Conservation (phyloP, 768 basidiomycete genomes). For the Boletus edulis region DNA sequence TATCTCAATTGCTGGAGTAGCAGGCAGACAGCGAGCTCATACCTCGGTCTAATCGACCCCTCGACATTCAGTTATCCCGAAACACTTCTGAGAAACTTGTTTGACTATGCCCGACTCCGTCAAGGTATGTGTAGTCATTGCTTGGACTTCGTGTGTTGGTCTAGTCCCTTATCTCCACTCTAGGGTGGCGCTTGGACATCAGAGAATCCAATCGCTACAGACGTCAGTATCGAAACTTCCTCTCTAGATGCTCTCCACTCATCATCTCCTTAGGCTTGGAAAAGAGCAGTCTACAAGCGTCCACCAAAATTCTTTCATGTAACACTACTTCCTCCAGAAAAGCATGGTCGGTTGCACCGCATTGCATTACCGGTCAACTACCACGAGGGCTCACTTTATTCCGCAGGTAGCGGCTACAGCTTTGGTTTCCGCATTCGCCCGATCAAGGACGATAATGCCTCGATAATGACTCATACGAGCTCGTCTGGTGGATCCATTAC, state of each 20-base stretch:
- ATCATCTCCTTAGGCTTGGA: slow-evolving; percentile 45
- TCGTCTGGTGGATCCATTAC: slow-evolving; percentile 38
- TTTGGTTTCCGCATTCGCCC: slow-evolving; percentile 65
- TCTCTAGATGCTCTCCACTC: not conserved
- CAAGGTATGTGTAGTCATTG: slow-evolving; percentile 9
- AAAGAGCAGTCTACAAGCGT: slow-evolving; percentile 56
- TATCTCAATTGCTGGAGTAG: not conserved
- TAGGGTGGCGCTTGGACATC: slow-evolving; percentile 8
- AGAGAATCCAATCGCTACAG: slow-evolving; percentile 15
- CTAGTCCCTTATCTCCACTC: not conserved
- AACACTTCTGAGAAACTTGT: not conserved
- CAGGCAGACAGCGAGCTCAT: not conserved
- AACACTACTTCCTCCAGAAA: slow-evolving; percentile 55
- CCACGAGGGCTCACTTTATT: slow-evolving; percentile 1
- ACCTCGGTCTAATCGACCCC: not conserved
- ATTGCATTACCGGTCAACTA: not conserved
- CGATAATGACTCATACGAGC: slow-evolving; percentile 9
- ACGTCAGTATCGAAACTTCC: slow-evolving; percentile 20
- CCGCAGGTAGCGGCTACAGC: slow-evolving; percentile 48
- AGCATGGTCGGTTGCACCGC: slow-evolving; percentile 45
- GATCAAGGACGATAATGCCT: slow-evolving; percentile 35
- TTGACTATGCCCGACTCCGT: slow-evolving; percentile 6
- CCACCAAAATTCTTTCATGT: slow-evolving; percentile 61
- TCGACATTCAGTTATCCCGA: not conserved
- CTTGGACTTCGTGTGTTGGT: not conserved